These are phyloP conservation scores for Kwoniella sp. DNA, from an alignment of 768 basidiomycete genomes.

Conservation along the genomic window DNA sequence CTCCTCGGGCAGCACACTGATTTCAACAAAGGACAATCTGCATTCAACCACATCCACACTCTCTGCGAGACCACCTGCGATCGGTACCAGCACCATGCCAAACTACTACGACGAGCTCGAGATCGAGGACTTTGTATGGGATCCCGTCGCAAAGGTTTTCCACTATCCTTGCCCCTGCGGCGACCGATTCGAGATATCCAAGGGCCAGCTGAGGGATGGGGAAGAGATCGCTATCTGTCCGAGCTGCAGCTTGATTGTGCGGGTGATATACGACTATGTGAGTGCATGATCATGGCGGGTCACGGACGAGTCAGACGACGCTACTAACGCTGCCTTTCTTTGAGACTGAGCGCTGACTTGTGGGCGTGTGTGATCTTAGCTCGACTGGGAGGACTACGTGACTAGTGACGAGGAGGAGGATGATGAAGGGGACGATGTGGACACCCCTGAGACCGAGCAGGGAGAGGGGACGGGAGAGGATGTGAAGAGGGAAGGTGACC, in stretches of 20 bases:
- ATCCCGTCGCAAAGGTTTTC: slow-evolving; percentile 73
- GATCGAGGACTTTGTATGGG: slow-evolving; percentile 96
- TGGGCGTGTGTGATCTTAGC: too few species aligned
- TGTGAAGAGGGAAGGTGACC: slow-evolving; percentile 17
- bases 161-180: slow-evolving; percentile 98
- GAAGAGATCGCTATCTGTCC: slow-evolving; percentile 97
- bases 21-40: too few species aligned
- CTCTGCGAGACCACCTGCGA: too few species aligned
- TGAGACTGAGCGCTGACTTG: too few species aligned
- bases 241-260: slow-evolving; percentile 87
- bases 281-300: too few species aligned
- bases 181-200: slow-evolving; percentile 93
- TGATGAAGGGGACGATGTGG: slow-evolving; percentile 17
- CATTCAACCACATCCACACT: too few species aligned
- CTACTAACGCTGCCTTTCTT: too few species aligned
- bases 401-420: slow-evolving; percentile 40
- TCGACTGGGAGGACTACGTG: slow-evolving; percentile 43
- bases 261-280: slow-evolving; percentile 93
- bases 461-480: slow-evolving; percentile 70
- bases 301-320: too few species aligned
- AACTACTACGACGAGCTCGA: slow-evolving; percentile 86
- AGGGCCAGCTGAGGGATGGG: slow-evolving; percentile 77
- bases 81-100: slow-evolving; percentile 31
- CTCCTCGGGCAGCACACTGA: too few species aligned
- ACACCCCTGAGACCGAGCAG: slow-evolving; percentile 68